Base-by-base conservation (phyloP, 345 rosid species). In the Odontarrhena argentea region DNA sequence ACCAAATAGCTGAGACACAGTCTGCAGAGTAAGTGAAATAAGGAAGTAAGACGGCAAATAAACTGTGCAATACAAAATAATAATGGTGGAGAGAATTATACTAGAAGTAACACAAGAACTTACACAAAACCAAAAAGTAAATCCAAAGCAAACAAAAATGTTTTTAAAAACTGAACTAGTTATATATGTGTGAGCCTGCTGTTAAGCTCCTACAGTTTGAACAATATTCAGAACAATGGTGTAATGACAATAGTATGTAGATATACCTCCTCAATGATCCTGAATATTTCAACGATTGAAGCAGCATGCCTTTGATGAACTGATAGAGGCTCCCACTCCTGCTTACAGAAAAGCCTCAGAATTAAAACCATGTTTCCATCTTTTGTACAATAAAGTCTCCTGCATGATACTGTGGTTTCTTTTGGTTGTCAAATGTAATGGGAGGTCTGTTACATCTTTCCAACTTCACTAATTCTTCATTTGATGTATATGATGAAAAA, bases 321-420 rank as follows among this genome's bases (percentile, higher is more conserved):
- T 64, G 99, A 94, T 64, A 94, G 74, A 70, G 99, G 91, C 80
- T 88, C 96, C 99, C 99, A 94, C 55, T 88, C 92, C 99, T 94
- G 82, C 85, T 77, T 43, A 67, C 28, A 52, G 38, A 69, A 57
- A 67, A 43, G 5, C 52, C 15, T 14, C 36, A 41, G 3, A 52
- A 68, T 42, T 62, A 74, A 48, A 53, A 14, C 34, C 24, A 8
- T 61, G 40, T 9, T 45, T 58, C 56, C 32, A 67, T 60, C 52
- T 67, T 37, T 54, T 36, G 44, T 49, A 36, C 38, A 49, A 28
- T 12, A 24, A 18, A 44, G 34, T 62, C 40, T 68, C 43, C 64
- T 47, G 22, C 44, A 63, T 47, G 35, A 55, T 32, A 24, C 36
- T 34, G 13, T 13, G 24, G 53, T 49, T 25, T 47, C 63, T 15